Base-by-base conservation (phyloP, 305 asterid genomes). In the Fraxinus nigra region DNA sequence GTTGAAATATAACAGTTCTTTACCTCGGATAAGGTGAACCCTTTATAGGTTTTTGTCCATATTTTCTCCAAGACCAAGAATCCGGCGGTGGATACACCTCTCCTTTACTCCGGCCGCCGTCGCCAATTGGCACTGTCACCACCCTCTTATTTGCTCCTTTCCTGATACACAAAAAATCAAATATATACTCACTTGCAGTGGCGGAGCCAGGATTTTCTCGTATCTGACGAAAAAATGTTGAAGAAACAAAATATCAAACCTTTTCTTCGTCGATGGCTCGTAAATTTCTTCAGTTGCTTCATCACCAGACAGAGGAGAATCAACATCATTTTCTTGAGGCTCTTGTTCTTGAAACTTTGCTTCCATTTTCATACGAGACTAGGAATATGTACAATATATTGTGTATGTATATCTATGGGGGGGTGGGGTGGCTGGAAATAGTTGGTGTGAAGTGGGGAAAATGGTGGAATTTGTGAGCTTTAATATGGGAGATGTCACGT, bases 1-100 rank as follows among this genome's bases (percentile, higher is more conserved):
- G 38, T 67, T 2, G 24, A 26, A 59, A 67, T 67, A 26, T 18
- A 30, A 18, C 18, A 11, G 32, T 30, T 28, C 73, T 26, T 84
- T 91, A 93, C 98, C 98, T 91, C 14, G 98, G 98, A 85, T 89
- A 91, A 77, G 98, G 95, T 11, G 97, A 93, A 0, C 97, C 95
- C 85, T 93, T 93, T 2, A 93, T 93, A 7, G 98, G 97, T 83
- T 93, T 93, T 46, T 92, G 98, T 26, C 98, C 98, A 85, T 93
- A 93, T 65, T 93, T 93, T 84, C 98, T 89, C 98, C 98, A 93
- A 3, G 97, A 90, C 98, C 98, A 93, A 80, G 94, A 90, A 92
- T 93, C 97, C 86, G 94, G 88, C 81, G 98, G 97, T 34, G 98
- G 98, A 82, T 92, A 92, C 76, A 92, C 95, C 87, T 93, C 98